These are phyloP conservation scores for Teunomyces cretensis DNA, from an alignment of 805 yeast species.

Conservation along the genomic window DNA sequence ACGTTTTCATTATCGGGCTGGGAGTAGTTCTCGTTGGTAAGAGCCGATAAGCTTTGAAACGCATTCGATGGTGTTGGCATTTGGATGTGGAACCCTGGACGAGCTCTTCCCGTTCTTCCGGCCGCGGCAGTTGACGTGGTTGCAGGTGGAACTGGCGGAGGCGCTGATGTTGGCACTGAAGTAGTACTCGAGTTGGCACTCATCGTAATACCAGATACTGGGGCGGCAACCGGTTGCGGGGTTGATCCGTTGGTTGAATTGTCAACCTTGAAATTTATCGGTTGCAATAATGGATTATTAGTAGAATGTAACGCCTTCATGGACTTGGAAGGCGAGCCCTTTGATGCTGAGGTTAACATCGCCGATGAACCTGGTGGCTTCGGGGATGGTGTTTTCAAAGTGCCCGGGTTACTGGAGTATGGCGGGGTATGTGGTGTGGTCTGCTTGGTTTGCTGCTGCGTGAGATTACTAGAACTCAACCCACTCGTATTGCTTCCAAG, in stretches of 20 bases:
- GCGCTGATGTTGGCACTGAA: not conserved
- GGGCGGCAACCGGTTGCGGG: not conserved
- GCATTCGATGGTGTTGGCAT: constrained; percentile 69
- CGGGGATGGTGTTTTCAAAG: constrained; percentile 38
- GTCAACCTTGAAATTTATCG: constrained; percentile 47
- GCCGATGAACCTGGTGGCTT: constrained; percentile 26
- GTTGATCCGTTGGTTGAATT: not conserved
- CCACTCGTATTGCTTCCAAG: constrained; percentile 21
- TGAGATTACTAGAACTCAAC: constrained; percentile 24
- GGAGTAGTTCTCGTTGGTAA: constrained; percentile 28
- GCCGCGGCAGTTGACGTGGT: constrained; percentile 4
- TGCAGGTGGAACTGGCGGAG: not conserved
- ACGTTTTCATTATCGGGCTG: constrained; percentile 39
- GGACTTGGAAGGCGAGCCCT: constrained; percentile 39
- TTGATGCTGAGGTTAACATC: constrained; percentile 13
- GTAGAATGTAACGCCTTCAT: constrained; percentile 52
- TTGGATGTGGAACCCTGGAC: constrained; percentile 62
- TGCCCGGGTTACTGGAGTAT: constrained; percentile 33
- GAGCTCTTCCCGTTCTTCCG: constrained; percentile 27
- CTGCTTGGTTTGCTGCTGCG: constrained; percentile 17
- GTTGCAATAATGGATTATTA: constrained; percentile 51
- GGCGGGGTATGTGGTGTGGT: constrained; percentile 42
- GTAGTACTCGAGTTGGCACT: not conserved
- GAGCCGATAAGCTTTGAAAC: constrained; percentile 34
- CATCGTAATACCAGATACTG: not conserved